A percentile compares a stretch with the other conserved stretches of the same genome.
Conservation (phyloP, 805 yeast genomes). For the Blastobotrys chiropterorum region DNA sequence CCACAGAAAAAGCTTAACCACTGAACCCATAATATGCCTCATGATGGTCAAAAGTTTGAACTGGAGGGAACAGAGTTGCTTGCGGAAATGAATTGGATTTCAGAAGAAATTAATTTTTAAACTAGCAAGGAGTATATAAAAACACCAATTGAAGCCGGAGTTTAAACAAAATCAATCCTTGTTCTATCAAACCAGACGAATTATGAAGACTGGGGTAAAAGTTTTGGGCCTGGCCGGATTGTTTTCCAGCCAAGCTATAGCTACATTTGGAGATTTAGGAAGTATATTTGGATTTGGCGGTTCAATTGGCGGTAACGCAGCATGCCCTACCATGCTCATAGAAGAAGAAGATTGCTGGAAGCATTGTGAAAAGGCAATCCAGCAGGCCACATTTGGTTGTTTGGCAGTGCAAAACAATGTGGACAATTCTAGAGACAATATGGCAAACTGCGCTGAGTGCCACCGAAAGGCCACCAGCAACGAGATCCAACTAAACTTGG, state of each 20-base stretch:
- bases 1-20: background rate
- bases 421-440: background rate
- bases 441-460: conserved; percentile 5
- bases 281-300: background rate
- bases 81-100: background rate
- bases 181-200: too few relatives aligned
- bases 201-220: background rate
- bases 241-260: background rate
- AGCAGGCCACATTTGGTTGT: background rate
- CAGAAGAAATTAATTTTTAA: background rate
- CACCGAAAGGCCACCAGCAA: background rate
- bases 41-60: background rate
- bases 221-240: background rate
- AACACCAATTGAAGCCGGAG: background rate
- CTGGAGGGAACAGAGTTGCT: background rate
- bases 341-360: conserved; percentile 4
- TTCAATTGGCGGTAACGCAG: background rate
- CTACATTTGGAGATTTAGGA: background rate
- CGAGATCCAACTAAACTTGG: conserved; percentile 3
- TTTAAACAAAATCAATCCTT: too few relatives aligned
- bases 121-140: background rate
- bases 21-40: background rate
- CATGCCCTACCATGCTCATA: conserved; percentile 1
- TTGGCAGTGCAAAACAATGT: conserved; percentile 4
- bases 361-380: conserved; percentile 6